A percentile compares a stretch with the other conserved stretches of the same genome.
phyloP scores from a whole-genome alignment of 164 flowering plant genomes.

The Litsea cubeba region DNA sequence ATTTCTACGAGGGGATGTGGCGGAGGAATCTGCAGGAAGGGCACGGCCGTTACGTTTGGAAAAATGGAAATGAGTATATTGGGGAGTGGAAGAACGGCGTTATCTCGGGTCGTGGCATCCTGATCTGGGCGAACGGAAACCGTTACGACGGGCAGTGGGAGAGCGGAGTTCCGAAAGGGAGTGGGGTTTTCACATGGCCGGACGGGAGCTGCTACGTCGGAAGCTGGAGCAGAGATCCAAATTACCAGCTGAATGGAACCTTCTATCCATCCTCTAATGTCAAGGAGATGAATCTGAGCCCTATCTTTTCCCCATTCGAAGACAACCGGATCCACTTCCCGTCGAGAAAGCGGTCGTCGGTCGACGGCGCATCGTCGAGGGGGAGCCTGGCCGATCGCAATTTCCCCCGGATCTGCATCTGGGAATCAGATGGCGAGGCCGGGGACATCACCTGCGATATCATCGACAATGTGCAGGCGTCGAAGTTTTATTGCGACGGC shows the following conservation, averaged over 20 bases:
- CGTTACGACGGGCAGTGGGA: slow-evolving; percentile 41
- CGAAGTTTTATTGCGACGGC: slow-evolving; percentile 52
- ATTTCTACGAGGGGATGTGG: slow-evolving; percentile 19
- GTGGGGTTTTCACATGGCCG: slow-evolving; percentile 33
- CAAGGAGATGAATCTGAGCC: neutral
- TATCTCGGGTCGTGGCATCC: slow-evolving; percentile 31
- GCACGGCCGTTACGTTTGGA: slow-evolving; percentile 32
- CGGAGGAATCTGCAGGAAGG: slow-evolving; percentile 17
- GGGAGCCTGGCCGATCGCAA: slow-evolving; percentile 34
- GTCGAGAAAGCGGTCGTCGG: slow-evolving; percentile 46
- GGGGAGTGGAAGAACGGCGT: slow-evolving; percentile 42
- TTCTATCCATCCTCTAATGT: slow-evolving; percentile 31
- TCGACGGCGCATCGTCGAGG: slow-evolving; percentile 32
- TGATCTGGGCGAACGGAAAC: slow-evolving; percentile 42
- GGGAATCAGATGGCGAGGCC: slow-evolving; percentile 84
- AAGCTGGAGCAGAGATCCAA: slow-evolving; percentile 25
- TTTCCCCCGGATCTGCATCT: slow-evolving; percentile 76
- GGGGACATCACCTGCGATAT: slow-evolving; percentile 88
- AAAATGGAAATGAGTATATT: slow-evolving; percentile 30
- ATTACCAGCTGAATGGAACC: slow-evolving; percentile 31
- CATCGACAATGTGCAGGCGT: slow-evolving; percentile 68
- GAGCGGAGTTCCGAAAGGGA: slow-evolving; percentile 37
- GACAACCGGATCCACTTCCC: neutral
- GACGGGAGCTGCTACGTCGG: slow-evolving; percentile 44
- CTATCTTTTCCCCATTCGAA: neutral